Evolutionary conservation across 73 alveolate genomes (phyloP).

Genomic region (Blepharisma japonicum): DNA sequence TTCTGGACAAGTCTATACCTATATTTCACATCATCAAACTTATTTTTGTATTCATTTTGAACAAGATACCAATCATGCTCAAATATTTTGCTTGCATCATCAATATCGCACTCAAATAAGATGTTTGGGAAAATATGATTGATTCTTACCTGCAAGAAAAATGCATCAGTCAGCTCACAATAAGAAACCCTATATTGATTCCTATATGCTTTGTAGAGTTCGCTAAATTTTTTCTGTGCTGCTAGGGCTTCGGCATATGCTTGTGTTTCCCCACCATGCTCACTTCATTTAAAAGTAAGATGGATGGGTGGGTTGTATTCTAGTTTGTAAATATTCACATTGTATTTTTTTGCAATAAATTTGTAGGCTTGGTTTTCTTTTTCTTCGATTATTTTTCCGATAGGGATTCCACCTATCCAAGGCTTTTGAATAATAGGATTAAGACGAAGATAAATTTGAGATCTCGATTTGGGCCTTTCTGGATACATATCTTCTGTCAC

Average conservation of each 20-base stretch:
- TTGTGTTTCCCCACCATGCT: neutral
- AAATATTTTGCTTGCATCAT: neutral
- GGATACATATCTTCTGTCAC: constrained; percentile 11
- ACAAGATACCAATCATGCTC: constrained; percentile 1
- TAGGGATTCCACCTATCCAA: constrained; percentile 29
- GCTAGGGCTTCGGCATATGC: neutral
- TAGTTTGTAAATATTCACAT: neutral
- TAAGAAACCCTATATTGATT: constrained; percentile 25
- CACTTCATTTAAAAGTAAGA: neutral
- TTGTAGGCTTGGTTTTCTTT: neutral
- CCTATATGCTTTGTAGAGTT: neutral
- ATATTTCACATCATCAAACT: neutral
- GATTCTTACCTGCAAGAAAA: constrained; percentile 19
- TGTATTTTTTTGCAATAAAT: neutral
- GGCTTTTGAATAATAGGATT: constrained; percentile 13
- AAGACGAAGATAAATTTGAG: constrained; percentile 1
- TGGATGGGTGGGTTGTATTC: constrained; percentile 22
- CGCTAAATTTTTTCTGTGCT: constrained; percentile 3
- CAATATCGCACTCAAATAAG: constrained; percentile 27
- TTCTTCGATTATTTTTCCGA: neutral
- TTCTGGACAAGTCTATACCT: constrained; percentile 5
- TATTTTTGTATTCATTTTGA: neutral
- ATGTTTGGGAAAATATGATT: constrained; percentile 20
- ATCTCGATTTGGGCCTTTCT: constrained; percentile 19
- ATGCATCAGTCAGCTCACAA: constrained; percentile 20